Conservation (phyloP, 176 grass and related monocot genomes). For the Pontederia paniculata region DNA sequence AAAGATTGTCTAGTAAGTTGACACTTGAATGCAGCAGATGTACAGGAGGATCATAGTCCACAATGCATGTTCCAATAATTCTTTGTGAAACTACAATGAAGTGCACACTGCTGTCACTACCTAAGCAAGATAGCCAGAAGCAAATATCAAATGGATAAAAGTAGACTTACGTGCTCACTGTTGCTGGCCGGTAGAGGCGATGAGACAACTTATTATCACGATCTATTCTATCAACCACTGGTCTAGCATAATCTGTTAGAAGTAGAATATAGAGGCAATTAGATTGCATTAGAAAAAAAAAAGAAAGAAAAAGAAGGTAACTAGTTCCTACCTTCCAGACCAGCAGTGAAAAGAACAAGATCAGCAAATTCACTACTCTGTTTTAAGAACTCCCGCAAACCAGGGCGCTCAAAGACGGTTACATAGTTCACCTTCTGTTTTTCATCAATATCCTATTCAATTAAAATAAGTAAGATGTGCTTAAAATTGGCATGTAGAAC, state of each 20-base stretch:
- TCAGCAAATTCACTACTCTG: slow-evolving; percentile 75
- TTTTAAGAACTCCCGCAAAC: slow-evolving; percentile 72
- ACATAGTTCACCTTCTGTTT: slow-evolving; percentile 64
- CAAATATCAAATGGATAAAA: neutral
- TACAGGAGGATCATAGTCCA: no score
- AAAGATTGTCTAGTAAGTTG: no score
- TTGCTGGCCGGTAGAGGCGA: slow-evolving; percentile 86
- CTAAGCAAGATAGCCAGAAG: neutral
- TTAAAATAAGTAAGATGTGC: neutral
- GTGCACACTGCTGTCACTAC: neutral
- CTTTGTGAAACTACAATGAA: no score
- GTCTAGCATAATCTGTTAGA: slow-evolving; percentile 84
- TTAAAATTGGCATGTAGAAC: neutral
- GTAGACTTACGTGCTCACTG: slow-evolving; percentile 78
- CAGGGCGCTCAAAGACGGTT: slow-evolving; percentile 92
- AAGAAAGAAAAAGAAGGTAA: neutral
- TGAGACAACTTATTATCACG: slow-evolving; percentile 67
- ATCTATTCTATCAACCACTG: slow-evolving; percentile 93
- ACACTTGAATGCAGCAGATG: no score
- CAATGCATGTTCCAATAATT: no score
- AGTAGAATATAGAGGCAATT: no score
- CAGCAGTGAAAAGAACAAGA: slow-evolving; percentile 94
- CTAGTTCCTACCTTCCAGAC: slow-evolving; percentile 58
- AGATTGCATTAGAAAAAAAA: neutral
- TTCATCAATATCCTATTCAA: slow-evolving; percentile 72